Percentiles rank a stretch among this genome's conserved stretches.
Evolutionary conservation across 1,284 basidiomycete genomes (phyloP).

Genomic region (Termitomyces sp.): DNA sequence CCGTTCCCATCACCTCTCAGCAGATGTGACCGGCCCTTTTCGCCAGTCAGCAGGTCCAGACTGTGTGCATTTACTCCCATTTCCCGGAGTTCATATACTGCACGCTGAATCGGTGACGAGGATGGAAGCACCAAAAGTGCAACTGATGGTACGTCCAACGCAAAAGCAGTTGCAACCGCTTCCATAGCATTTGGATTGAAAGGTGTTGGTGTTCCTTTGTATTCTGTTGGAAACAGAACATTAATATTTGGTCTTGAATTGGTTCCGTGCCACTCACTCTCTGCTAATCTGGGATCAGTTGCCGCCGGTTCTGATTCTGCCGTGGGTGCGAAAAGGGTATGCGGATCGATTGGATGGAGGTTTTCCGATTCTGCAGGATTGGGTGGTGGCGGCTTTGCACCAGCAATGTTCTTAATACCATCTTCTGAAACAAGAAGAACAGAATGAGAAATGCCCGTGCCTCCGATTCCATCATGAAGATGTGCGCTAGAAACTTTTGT

Average conservation of each 20-base stretch:
- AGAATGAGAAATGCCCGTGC: conserved; percentile 46
- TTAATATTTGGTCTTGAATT: neutral
- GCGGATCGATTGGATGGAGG: conserved; percentile 15
- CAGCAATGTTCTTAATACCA: conserved; percentile 49
- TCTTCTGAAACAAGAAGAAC: conserved; percentile 55
- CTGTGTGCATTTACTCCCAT: conserved; percentile 65
- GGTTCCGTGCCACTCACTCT: conserved; percentile 22
- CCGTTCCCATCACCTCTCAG: conserved; percentile 29
- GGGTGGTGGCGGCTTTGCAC: conserved; percentile 23
- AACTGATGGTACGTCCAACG: conserved; percentile 62
- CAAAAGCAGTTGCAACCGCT: conserved; percentile 64
- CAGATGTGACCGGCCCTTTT: conserved; percentile 40
- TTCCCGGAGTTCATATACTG: conserved; percentile 56
- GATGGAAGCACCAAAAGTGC: conserved; percentile 66
- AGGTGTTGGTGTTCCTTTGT: conserved; percentile 41
- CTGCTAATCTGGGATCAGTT: conserved; percentile 19
- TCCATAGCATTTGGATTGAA: conserved; percentile 56
- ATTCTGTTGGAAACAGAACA: conserved; percentile 31
- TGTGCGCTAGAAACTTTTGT: conserved; percentile 4
- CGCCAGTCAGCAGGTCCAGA: conserved; percentile 46
- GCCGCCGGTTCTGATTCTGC: conserved; percentile 14
- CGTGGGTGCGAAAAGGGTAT: conserved; percentile 17
- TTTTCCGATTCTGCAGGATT: conserved; percentile 11
- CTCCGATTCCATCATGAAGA: conserved; percentile 24
- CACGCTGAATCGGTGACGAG: conserved; percentile 50